Base-by-base conservation (phyloP, 305 asterid species). In the Stenogyne calaminthoides region DNA sequence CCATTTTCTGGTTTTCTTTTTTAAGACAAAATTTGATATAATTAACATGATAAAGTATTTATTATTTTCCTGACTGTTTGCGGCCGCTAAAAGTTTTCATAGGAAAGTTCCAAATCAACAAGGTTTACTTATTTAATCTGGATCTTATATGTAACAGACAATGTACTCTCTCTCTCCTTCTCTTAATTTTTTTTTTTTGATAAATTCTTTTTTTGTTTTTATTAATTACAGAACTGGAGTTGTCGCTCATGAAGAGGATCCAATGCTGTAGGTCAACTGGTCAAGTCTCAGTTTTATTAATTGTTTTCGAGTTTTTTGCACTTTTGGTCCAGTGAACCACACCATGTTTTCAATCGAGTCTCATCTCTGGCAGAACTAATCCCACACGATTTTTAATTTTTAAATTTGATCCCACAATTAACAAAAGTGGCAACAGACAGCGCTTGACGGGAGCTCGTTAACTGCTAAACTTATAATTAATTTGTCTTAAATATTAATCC, bases 161-260 rank as follows among this genome's bases (percentile, higher is more conserved):
- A 44, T 16, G 32, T 46, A 46, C 4, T 6, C 37, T 0, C 10
- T 46, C 12, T 19, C 5, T 4, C 10, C 10, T 51, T 16, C 19
- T 32, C 1, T 34, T 49, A n/a, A 44, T 12, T 44, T 4, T 10
- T 8, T 8, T 7, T 40, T 25, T 25, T 0, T 25, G 3, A 25
- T 25, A 25, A 25, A 25, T 25, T 25, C 29, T 25, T 25, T 25
- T 22, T 25, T 25, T 25, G 29, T 25, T 25, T 25, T 1, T 25
- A 25, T 1, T 3, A 25, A 2, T 60, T 52, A 22, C 19, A n/a
- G 4, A n/a, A 49, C 9, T 57, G 27, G 39, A 2, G 47, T 8
- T 42, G 20, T 73, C 20, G 20, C 54, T 9, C 56, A n/a, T 12
- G 54, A 49, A 77, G 80, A 77, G 82, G 60, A 81, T 81, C 85